Evolutionary conservation across 805 yeast genomes (phyloP).

Genomic region (Starmera dryadoides): DNA sequence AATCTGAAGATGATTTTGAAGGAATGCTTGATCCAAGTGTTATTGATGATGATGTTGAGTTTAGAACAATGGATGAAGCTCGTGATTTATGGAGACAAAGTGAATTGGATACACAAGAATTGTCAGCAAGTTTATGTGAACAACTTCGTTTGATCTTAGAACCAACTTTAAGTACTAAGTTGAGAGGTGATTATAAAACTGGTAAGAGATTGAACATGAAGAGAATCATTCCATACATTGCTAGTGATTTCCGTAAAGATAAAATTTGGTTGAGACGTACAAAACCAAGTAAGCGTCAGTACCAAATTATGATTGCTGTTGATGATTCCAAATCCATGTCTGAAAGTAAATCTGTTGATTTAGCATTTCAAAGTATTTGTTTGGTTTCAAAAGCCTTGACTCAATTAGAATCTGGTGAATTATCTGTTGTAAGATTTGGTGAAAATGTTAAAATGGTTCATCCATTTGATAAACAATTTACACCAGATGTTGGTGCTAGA

Average conservation of each 20-base stretch:
- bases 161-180: conserved; percentile 93
- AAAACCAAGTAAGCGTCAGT: conserved; percentile 94
- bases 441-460: conserved; percentile 78
- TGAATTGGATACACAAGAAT: conserved; percentile 79
- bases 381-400: conserved; percentile 90
- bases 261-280: conserved; percentile 98
- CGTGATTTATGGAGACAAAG: conserved; percentile 75
- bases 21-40: conserved; percentile 14
- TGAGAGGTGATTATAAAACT: conserved; percentile 92
- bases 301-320: conserved; percentile 94
- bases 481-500: conserved; percentile 73
- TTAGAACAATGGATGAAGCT: conserved; percentile 58
- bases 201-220: conserved; percentile 97
- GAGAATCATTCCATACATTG: conserved; percentile 94
- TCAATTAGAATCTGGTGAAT: conserved; percentile 89
- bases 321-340: conserved; percentile 98
- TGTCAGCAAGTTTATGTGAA: conserved; percentile 84
- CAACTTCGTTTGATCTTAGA: conserved; percentile 88
- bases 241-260: conserved; percentile 94
- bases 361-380: conserved; percentile 93
- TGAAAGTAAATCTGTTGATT: conserved; percentile 80
- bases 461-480: conserved; percentile 82
- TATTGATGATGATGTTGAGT: conserved; percentile 21
- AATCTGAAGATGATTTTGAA: conserved; percentile 20
- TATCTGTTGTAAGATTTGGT: conserved; percentile 88